These are phyloP conservation scores for Chytridiales sp. DNA, from an alignment of 371 early-diverging fungal species.

Conservation along the genomic window DNA sequence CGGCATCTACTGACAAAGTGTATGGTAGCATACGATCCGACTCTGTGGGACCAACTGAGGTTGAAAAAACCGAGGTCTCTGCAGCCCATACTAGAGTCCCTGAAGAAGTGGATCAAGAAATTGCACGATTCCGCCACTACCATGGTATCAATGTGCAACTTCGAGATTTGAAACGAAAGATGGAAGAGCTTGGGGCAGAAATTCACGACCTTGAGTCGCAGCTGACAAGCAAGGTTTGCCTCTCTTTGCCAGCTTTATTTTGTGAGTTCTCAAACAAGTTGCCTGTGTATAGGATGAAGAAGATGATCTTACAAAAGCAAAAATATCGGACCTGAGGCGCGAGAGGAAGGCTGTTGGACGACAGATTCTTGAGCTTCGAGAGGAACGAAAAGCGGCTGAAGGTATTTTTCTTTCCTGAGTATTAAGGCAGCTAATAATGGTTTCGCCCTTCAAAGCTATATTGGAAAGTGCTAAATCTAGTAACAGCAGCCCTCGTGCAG, in stretches of 20 bases:
- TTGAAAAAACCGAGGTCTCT: neutral
- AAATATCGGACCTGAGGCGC: conserved; percentile 6
- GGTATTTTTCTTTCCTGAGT: neutral
- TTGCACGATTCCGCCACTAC: conserved; percentile 12
- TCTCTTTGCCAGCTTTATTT: neutral
- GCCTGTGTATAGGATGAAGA: conserved; percentile 1
- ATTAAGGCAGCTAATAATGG: neutral
- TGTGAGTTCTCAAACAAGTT: no score
- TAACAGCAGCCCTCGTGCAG: neutral
- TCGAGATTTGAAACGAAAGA: conserved; percentile 2
- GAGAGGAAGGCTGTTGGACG: conserved; percentile 10
- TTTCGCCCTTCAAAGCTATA: neutral
- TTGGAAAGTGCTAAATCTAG: neutral
- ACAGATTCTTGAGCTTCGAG: conserved; percentile 22
- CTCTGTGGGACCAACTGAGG: neutral
- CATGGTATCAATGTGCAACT: conserved; percentile 3
- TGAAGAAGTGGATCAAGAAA: neutral
- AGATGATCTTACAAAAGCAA: neutral
- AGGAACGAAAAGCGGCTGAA: conserved; percentile 11
- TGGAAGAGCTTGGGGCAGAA: conserved; percentile 11
- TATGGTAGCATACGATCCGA: neutral
- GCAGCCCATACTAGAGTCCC: neutral
- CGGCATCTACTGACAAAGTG: neutral
- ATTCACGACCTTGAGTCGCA: neutral
- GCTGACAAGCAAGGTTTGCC: neutral